Evolutionary conservation across 345 rosid species (phyloP).

Genomic region (Pistacia vera): DNA sequence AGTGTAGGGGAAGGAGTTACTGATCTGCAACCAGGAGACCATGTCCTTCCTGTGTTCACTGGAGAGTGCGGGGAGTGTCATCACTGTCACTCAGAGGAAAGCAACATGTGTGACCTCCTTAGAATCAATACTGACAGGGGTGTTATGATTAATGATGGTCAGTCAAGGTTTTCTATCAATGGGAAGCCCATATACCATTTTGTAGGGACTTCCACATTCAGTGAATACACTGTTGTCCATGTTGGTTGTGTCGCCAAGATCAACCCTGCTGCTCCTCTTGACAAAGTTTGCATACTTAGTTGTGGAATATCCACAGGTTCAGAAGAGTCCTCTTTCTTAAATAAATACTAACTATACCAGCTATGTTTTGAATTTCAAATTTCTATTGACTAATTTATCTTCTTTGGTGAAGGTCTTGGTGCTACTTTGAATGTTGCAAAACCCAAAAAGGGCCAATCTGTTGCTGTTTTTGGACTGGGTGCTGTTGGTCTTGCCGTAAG

Average conservation of each 20-base stretch:
- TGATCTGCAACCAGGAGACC: conserved; percentile 73
- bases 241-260: conserved; percentile 73
- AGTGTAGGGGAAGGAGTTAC: conserved; percentile 83
- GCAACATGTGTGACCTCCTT: conserved; percentile 87
- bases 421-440: conserved; percentile 82
- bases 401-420: conserved; percentile 48
- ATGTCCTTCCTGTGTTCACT: conserved; percentile 76
- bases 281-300: conserved; percentile 78
- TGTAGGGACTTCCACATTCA: conserved; percentile 78
- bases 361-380: background rate
- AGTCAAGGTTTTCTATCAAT: conserved; percentile 63
- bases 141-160: conserved; percentile 67
- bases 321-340: background rate
- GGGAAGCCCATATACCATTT: conserved; percentile 80
- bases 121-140: conserved; percentile 77
- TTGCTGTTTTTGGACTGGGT: conserved; percentile 73
- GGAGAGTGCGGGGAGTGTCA: conserved; percentile 78
- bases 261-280: conserved; percentile 78
- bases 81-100: conserved; percentile 77
- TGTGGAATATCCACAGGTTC: conserved; percentile 79
- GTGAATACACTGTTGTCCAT: conserved; percentile 85
- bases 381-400: background rate
- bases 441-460: conserved; percentile 64
- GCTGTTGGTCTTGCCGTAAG: conserved; percentile 78
- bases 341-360: background rate